These are phyloP conservation scores for Drosera capensis DNA, from an alignment of 148 eudicot genomes.

Conservation along the genomic window DNA sequence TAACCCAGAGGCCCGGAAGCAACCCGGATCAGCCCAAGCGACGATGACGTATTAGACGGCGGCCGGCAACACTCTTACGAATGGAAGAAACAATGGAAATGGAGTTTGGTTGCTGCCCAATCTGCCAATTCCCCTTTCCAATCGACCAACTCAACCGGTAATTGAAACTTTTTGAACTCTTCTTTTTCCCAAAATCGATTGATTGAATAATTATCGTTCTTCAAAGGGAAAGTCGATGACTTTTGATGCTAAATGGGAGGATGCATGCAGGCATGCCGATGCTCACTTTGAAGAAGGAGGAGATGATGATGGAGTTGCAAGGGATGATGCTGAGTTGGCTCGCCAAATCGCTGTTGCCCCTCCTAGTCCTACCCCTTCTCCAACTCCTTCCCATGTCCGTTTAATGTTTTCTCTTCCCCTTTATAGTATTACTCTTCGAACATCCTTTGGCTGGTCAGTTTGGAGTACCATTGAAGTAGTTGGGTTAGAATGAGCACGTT, in stretches of 20 bases:
- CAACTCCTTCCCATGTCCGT: neutral
- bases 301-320: conserved; percentile 43
- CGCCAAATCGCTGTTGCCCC: conserved; percentile 39
- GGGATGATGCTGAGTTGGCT: conserved; percentile 60
- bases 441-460: neutral
- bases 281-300: conserved; percentile 56
- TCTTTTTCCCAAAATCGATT: too few species aligned
- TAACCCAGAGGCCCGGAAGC: too few species aligned
- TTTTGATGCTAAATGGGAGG: conserved; percentile 1
- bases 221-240: conserved; percentile 1
- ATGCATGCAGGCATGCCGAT: conserved; percentile 78
- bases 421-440: neutral
- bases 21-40: too few species aligned
- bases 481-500: neutral
- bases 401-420: neutral
- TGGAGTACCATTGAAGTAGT: too few species aligned
- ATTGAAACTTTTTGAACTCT: too few species aligned
- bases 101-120: conserved; percentile 68
- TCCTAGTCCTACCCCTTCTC: conserved; percentile 18
- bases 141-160: conserved; percentile 46
- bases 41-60: too few species aligned
- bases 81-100: too few species aligned
- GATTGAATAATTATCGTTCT: too few species aligned
- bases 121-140: conserved; percentile 35
- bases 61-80: too few species aligned